These are phyloP conservation scores for Diaporthe helianthi DNA, from an alignment of 2,329 filamentous ascomycete species.

Conservation along the genomic window DNA sequence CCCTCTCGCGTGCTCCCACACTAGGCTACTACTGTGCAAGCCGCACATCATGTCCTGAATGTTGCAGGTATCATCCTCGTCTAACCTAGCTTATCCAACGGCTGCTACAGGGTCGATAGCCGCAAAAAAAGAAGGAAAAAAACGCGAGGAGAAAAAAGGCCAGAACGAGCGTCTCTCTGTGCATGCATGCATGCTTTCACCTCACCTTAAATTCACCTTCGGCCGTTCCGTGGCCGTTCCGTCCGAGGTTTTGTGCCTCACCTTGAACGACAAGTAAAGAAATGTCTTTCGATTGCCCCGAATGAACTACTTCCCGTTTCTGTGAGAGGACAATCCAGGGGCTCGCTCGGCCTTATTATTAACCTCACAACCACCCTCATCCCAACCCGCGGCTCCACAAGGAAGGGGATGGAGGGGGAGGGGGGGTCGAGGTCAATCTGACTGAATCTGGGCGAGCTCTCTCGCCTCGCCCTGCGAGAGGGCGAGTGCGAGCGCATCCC, in stretches of 20 bases:
- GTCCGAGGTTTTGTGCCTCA: background rate
- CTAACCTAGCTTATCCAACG: background rate
- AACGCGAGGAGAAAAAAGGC: too few species aligned
- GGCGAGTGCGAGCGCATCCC: background rate
- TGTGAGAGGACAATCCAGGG: constrained; percentile 28
- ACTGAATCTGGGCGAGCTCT: constrained; percentile 16
- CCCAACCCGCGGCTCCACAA: constrained; percentile 32
- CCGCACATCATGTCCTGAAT: constrained; percentile 6
- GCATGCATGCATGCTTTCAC: too few species aligned
- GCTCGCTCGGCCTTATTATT: constrained; percentile 33
- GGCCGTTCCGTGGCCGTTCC: background rate
- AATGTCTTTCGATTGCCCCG: background rate
- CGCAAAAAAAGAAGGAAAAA: too few species aligned
- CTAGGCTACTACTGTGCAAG: background rate
- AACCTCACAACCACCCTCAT: constrained; percentile 29
- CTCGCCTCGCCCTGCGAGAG: constrained; percentile 11
- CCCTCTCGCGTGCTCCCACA: background rate
- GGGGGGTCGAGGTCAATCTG: constrained; percentile 25
- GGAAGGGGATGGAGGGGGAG: too few species aligned
- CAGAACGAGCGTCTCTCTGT: background rate
- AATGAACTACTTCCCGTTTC: background rate
- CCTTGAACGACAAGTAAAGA: background rate
- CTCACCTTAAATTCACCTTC: background rate
- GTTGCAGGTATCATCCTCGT: constrained; percentile 9
- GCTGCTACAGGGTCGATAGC: background rate